Base-by-base conservation (phyloP, 1,139 yeast species). In the Pichia sp. region DNA sequence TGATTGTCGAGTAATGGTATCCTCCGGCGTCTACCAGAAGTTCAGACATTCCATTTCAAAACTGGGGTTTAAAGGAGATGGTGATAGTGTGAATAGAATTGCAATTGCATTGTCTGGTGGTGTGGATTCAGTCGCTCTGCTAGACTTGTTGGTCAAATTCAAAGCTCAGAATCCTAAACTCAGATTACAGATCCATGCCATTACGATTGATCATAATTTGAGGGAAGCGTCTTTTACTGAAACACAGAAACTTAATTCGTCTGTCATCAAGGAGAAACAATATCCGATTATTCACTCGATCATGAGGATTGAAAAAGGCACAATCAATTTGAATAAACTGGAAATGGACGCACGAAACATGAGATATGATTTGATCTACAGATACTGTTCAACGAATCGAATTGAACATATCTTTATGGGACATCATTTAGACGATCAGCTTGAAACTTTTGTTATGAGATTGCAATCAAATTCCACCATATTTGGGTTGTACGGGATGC, bases 51-150 rank as follows among this genome's bases (percentile, higher is more conserved):
- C 23, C 23, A 16, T 16, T 16, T 16, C 2, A 16, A 16, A 16
- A 16, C 23, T 16, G 23, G 23, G 23, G 23, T 16, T 16, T 16
- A 16, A 16, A 16, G 23, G 23, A 16, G 23, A 16, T 16, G 23
- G 23, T 16, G 2, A 16, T 16, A 16, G 23, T 16, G 23, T 16
- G 23, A 16, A 16, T 16, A 43, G 37, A 9, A 37, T 59, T 2
- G 59, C 52, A 2, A 45, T 73, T 27, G 88, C 90, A 0, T 71
- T 85, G 3, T 79, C 87, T 8, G 95, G 95, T 3, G 95, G 95
- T 0, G 88, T 81, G 1, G 95, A 85, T 56, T 84, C 94, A 2
- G 78, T 84, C 75, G 81, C 85, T 32, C 60, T 85, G 40, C 68
- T 84, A 1, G 71, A 70, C 55, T 61, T 81, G 16, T 52, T 69